These are phyloP conservation scores for Halophytophthora polymorphica DNA, from an alignment of 352 stramenopile genomes.

Conservation along the genomic window DNA sequence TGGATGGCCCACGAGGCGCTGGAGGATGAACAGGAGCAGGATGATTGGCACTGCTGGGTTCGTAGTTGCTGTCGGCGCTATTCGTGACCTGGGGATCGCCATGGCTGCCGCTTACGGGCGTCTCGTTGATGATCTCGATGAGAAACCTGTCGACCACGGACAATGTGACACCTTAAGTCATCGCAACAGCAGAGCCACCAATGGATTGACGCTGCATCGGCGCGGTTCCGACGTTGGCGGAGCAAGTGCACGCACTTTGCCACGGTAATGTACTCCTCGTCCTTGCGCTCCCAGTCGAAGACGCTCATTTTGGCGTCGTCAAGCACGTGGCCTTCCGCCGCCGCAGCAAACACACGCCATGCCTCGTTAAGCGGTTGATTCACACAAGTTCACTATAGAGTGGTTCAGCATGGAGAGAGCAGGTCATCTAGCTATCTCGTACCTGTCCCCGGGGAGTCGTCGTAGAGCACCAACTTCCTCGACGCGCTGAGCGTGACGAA, in stretches of 20 bases:
- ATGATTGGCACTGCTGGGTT: slow-evolving; percentile 1
- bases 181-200: neutral
- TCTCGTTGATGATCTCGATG: slow-evolving; percentile 69
- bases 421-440: no score
- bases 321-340: slow-evolving; percentile 35
- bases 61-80: slow-evolving; percentile 2
- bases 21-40: neutral
- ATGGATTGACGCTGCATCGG: neutral
- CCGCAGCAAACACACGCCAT: no score
- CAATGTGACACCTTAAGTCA: neutral
- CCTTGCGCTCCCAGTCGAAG: slow-evolving; percentile 55
- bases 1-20: neutral
- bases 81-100: neutral
- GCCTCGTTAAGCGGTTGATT: no score
- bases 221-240: neutral
- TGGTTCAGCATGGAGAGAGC: no score
- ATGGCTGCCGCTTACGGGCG: slow-evolving; percentile 25
- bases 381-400: no score
- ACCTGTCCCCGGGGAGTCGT: slow-evolving; percentile 44
- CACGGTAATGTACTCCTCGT: slow-evolving; percentile 55
- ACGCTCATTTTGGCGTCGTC: slow-evolving; percentile 54
- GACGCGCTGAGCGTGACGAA: slow-evolving; percentile 57
- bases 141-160: slow-evolving; percentile 40
- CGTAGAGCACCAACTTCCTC: slow-evolving; percentile 55
- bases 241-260: slow-evolving; percentile 38